phyloP scores from a whole-genome alignment of 108 stramenopile genomes.

The Nitzschia sp. region DNA sequence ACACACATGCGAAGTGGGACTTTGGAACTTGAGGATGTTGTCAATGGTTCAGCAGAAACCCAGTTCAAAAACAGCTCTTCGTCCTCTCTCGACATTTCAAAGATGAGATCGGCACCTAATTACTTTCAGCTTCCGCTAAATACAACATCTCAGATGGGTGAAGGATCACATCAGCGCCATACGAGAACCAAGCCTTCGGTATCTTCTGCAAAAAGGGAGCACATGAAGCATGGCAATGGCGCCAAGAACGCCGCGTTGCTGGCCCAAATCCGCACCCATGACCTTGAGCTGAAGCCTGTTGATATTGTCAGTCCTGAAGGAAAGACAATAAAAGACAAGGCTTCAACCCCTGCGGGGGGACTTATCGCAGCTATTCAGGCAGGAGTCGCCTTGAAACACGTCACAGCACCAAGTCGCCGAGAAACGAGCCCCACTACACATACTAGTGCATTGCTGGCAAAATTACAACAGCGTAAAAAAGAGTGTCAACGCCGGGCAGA shows the following conservation, averaged over 20 bases:
- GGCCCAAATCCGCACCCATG: constrained; percentile 3
- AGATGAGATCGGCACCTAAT: too few relatives aligned
- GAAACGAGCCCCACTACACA: background rate
- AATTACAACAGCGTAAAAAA: constrained; percentile 28
- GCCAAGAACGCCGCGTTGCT: background rate
- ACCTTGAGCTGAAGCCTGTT: background rate
- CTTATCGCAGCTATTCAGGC: constrained; percentile 26
- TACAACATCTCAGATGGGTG: too few relatives aligned
- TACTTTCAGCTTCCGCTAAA: too few relatives aligned
- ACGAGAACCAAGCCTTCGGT: too few relatives aligned
- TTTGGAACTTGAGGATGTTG: too few relatives aligned
- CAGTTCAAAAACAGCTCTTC: too few relatives aligned
- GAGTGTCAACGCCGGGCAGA: constrained; percentile 7
- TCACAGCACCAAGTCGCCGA: background rate
- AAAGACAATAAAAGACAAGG: background rate
- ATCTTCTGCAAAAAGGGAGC: background rate
- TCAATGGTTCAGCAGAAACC: too few relatives aligned
- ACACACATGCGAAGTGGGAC: too few relatives aligned
- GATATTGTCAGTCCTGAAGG: background rate
- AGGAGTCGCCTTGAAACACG: constrained; percentile 19
- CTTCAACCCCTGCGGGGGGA: background rate
- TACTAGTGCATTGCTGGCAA: constrained; percentile 17
- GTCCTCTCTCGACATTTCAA: too few relatives aligned
- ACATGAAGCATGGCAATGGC: background rate
- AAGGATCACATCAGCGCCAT: too few relatives aligned